Evolutionary conservation across 1,284 basidiomycete genomes (phyloP).

Genomic region (Boletus sp.): DNA sequence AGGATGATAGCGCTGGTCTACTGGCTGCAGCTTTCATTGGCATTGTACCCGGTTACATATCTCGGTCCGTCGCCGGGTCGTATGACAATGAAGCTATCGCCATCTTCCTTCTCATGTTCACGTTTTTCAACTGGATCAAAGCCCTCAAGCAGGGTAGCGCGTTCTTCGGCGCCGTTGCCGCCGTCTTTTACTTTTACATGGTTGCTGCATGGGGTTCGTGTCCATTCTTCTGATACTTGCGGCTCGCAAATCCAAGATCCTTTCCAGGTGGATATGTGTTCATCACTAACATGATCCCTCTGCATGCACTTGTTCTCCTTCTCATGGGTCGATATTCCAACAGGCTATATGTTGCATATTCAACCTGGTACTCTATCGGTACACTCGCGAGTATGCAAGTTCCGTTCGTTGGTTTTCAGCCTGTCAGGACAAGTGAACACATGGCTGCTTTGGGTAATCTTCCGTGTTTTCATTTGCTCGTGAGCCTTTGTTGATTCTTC

Average conservation of each 20-base stretch:
- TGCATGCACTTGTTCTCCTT: constrained; percentile 90
- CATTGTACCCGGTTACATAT: constrained; percentile 97
- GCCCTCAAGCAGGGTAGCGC: constrained; percentile 93
- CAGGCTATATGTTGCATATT: constrained; percentile 93
- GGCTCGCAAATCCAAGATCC: constrained; percentile 1
- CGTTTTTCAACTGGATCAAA: constrained; percentile 97
- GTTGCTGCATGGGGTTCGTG: constrained; percentile 95
- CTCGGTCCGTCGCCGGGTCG: constrained; percentile 96
- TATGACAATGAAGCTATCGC: constrained; percentile 99
- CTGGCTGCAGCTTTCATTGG: constrained; percentile 98
- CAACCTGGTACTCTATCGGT: constrained; percentile 96
- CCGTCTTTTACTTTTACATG: constrained; percentile 99
- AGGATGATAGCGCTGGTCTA: constrained; percentile 89
- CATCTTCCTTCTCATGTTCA: constrained; percentile 99
- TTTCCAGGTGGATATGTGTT: constrained; percentile 89
- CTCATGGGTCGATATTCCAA: constrained; percentile 96
- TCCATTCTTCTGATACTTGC: neutral
- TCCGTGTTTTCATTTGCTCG: constrained; percentile 13
- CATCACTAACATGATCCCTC: constrained; percentile 99
- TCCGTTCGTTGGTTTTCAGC: constrained; percentile 98
- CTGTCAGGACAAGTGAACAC: constrained; percentile 96
- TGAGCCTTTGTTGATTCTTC: constrained; percentile 2
- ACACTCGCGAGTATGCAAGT: constrained; percentile 99
- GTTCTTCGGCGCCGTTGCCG: constrained; percentile 85
- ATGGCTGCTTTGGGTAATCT: constrained; percentile 89